Percentiles rank a stretch among this genome's conserved stretches.
phyloP scores from a whole-genome alignment of 352 stramenopile species.

The Pythium aristosporum region DNA sequence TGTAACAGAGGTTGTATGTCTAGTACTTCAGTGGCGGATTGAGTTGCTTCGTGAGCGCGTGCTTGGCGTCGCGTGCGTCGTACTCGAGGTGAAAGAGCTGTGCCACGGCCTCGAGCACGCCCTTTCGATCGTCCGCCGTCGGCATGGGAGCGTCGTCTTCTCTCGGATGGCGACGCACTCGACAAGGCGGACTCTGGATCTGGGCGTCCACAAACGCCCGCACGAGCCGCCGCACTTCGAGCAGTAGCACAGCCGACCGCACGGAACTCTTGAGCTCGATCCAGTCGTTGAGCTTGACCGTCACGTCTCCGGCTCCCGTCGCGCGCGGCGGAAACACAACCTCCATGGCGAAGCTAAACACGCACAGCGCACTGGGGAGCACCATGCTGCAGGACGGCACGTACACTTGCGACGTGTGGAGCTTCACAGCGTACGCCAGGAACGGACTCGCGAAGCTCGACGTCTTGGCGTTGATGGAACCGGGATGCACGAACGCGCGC shows the following conservation, averaged over 20 bases:
- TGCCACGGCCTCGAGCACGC: conserved; percentile 33
- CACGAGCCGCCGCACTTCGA: conserved; percentile 40
- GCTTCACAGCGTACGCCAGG: conserved; percentile 76
- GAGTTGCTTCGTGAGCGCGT: conserved; percentile 41
- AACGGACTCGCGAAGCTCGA: conserved; percentile 53
- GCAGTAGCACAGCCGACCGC: conserved; percentile 52
- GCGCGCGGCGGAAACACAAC: conserved; percentile 41
- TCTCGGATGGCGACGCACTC: background rate
- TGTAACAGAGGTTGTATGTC: conserved; percentile 1
- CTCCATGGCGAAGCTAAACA: conserved; percentile 75
- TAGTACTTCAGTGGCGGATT: conserved; percentile 25
- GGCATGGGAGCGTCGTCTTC: no score
- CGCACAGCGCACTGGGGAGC: conserved; percentile 49
- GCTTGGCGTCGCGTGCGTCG: conserved; percentile 46
- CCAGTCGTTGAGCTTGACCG: conserved; percentile 71
- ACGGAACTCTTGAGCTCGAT: conserved; percentile 57
- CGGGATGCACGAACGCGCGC: conserved; percentile 64
- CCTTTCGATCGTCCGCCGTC: background rate
- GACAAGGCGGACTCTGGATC: conserved; percentile 34
- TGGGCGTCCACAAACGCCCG: conserved; percentile 33
- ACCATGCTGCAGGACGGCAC: conserved; percentile 69
- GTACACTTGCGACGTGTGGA: conserved; percentile 85
- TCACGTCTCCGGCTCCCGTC: conserved; percentile 36
- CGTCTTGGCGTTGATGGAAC: conserved; percentile 75
- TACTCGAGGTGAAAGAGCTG: conserved; percentile 48